A percentile compares a stretch with the other conserved stretches of the same genome.
Evolutionary conservation across 805 yeast species (phyloP).

Genomic region (Hanseniaspora mollemarum): DNA sequence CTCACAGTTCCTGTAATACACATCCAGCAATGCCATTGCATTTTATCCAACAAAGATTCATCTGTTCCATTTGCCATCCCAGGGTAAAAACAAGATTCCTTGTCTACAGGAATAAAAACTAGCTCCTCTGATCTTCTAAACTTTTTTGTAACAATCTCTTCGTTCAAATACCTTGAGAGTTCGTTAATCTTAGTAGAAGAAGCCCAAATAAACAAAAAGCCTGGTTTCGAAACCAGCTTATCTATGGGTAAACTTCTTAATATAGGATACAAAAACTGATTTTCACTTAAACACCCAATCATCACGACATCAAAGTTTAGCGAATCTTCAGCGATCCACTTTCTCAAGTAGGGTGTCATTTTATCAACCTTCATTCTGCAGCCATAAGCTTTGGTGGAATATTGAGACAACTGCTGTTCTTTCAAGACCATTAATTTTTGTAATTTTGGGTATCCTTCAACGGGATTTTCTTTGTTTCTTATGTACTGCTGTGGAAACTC

Average conservation of each 20-base stretch:
- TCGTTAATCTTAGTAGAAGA: slow-evolving; percentile 61
- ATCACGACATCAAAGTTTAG: slow-evolving; percentile 78
- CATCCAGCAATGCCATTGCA: slow-evolving; percentile 98
- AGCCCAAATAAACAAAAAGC: slow-evolving; percentile 80
- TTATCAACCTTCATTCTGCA: slow-evolving; percentile 40
- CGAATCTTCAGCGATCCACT: slow-evolving; percentile 49
- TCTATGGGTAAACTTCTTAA: slow-evolving; percentile 59
- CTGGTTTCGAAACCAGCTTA: slow-evolving; percentile 69
- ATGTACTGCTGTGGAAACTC: slow-evolving; percentile 52
- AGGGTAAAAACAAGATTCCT: slow-evolving; percentile 56
- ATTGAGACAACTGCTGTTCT: slow-evolving; percentile 40
- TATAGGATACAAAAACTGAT: slow-evolving; percentile 53
- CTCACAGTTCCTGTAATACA: slow-evolving; percentile 91
- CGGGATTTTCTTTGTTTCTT: slow-evolving; percentile 52
- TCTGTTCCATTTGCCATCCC: slow-evolving; percentile 38
- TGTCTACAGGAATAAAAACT: slow-evolving; percentile 64
- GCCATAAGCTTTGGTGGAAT: slow-evolving; percentile 58
- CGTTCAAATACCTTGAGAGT: slow-evolving; percentile 43
- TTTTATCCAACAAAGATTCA: slow-evolving; percentile 45
- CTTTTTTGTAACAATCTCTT: slow-evolving; percentile 48
- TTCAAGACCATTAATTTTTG: slow-evolving; percentile 59
- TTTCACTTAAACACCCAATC: slow-evolving; percentile 76
- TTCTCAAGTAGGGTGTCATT: slow-evolving; percentile 45
- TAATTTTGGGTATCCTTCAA: slow-evolving; percentile 78
- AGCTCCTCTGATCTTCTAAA: slow-evolving; percentile 85